phyloP scores from a whole-genome alignment of 176 grass and related monocot species.

The Themeda triandra region DNA sequence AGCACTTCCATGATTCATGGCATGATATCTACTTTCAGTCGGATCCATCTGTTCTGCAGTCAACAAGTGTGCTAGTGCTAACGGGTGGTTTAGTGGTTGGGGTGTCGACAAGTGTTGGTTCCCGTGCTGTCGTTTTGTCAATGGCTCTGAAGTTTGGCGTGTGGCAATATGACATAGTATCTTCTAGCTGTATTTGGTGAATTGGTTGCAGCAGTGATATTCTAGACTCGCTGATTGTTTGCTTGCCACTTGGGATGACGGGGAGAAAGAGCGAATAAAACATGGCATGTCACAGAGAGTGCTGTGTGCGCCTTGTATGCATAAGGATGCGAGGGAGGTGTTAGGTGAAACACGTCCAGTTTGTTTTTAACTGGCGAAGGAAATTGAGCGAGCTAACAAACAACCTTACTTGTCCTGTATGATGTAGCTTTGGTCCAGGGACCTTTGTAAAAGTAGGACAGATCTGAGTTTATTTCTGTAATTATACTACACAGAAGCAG shows the following conservation, averaged over 20 bases:
- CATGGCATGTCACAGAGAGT: not conserved
- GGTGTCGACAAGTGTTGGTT: not conserved
- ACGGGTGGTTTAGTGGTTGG: not conserved
- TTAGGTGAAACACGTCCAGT: not conserved
- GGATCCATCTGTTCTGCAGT: not conserved
- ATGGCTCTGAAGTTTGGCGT: not conserved
- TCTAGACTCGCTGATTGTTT: slow-evolving; percentile 6
- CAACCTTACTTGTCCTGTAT: not conserved
- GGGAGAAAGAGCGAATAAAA: not conserved
- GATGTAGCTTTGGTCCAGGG: not conserved
- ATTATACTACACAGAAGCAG: not conserved
- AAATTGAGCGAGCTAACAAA: not conserved
- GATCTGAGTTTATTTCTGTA: not conserved
- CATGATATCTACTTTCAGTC: not conserved
- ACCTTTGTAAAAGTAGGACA: not conserved
- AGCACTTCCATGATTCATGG: not conserved
- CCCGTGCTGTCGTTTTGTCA: not conserved
- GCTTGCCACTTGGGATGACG: not conserved
- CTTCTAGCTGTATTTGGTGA: not conserved
- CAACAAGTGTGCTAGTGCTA: not conserved
- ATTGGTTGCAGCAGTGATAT: not conserved
- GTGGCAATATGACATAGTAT: not conserved
- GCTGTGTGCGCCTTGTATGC: not conserved
- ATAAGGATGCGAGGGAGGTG: not conserved
- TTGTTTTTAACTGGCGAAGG: not conserved